phyloP scores from a whole-genome alignment of 1,284 basidiomycete genomes.

The Taiwanofungus camphoratus region DNA sequence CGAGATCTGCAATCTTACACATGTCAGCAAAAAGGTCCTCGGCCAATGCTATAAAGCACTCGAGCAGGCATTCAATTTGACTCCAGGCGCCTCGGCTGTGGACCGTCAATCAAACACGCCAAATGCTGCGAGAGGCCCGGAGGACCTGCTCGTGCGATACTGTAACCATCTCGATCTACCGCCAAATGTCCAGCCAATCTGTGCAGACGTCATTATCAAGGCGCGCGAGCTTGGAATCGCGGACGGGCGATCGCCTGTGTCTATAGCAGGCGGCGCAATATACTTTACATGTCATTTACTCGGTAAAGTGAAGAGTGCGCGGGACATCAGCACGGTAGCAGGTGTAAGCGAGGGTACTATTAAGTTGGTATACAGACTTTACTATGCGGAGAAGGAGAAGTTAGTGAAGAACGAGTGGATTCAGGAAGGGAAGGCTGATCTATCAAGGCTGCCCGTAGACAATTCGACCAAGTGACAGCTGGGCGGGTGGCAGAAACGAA shows the following conservation, averaged over 20 bases:
- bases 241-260: slow-evolving; percentile 91
- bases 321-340: slow-evolving; percentile 90
- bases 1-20: slow-evolving; percentile 91
- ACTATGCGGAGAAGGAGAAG: slow-evolving; percentile 64
- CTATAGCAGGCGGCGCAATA: slow-evolving; percentile 93
- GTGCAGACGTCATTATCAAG: slow-evolving; percentile 78
- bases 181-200: slow-evolving; percentile 75
- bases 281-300: slow-evolving; percentile 88
- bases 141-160: slow-evolving; percentile 89
- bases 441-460: slow-evolving; percentile 41
- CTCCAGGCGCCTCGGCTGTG: slow-evolving; percentile 54
- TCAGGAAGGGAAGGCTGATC: slow-evolving; percentile 65
- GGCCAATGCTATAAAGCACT: slow-evolving; percentile 94
- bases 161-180: slow-evolving; percentile 93
- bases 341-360: slow-evolving; percentile 98
- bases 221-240: slow-evolving; percentile 85
- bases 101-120: slow-evolving; percentile 32
- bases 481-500: background rate
- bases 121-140: slow-evolving; percentile 55
- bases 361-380: slow-evolving; percentile 77
- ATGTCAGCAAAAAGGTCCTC: slow-evolving; percentile 92
- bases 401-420: slow-evolving; percentile 81
- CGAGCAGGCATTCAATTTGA: slow-evolving; percentile 87
- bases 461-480: slow-evolving; percentile 20
- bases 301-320: slow-evolving; percentile 68